Base-by-base conservation (phyloP, 2,329 filamentous ascomycete species). In the Xylaria sp. region DNA sequence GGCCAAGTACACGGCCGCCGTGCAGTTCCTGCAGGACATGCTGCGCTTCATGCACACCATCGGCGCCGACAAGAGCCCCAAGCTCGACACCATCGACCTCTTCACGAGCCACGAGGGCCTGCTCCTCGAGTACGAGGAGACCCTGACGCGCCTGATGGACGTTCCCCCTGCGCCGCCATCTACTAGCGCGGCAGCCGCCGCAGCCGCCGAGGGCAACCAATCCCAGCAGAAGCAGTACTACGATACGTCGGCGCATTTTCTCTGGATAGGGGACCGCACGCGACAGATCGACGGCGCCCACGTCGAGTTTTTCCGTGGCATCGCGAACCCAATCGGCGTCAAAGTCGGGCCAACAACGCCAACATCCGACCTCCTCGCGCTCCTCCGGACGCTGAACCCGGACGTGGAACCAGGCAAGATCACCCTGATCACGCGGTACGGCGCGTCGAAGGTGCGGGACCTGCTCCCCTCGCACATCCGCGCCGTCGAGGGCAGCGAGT, bases 221-320 rank as follows among this genome's bases (percentile, higher is more conserved):
- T 7, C 18, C 10, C 46, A 20, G 46, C 18, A 23, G 18, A 88
- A 88, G 76, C 90, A 91, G 76, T 97, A 93, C 87, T 98, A 97
- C 84, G 92, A 97, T 82, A 98, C 95, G 0, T 97, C 94, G 4
- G 93, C 94, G 0, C 96, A 99, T 80, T 98, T 99, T 84, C 88
- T 99, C 80, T 99, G 96, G 96, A 97, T 99, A 76, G 96, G 96
- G 64, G 96, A 99, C 81, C 92, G 96, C 73, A 99, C 96, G 1
- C 90, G 96, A 56, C 95, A 98, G 82, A 89, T 98, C 55, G 92
- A 96, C 78, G 93, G 95, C 75, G 95, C 92, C 0, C 96, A 99
- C 81, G 92, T 99, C 71, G 96, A 99, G 82, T 99, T 97, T 86
- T 97, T 98, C 87, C 92, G 96, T 55, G 96, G 96, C 67, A 92